Base-by-base conservation (phyloP, 78 protist genomes). In the Ministeria vibrans region DNA sequence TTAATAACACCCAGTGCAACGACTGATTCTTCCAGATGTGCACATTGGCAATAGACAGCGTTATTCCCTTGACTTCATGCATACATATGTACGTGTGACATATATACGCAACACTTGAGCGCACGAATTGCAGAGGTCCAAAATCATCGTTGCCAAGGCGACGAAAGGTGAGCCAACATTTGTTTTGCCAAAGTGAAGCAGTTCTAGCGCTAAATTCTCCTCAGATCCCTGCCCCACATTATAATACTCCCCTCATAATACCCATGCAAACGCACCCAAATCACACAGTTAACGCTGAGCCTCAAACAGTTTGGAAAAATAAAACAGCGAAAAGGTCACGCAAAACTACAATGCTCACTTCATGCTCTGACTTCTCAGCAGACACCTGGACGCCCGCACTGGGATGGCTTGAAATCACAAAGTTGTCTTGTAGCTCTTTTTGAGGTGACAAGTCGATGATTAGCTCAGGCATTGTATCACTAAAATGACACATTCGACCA, bases 311-410 rank as follows among this genome's bases (percentile, higher is more conserved):
- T 5, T 11, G 34, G 20, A 7, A 61, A 11, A 22, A 51, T 18
- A 51, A 15, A 7, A 61, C 9, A 61, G 34, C 34, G 5, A 28
- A 7, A 61, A 18, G 27, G 11, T 23, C 38, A 61, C n/a, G 20
- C 20, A n/a, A 13, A 15, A 18, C 38, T 27, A 6, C 5, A 18
- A 68, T 6, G 51, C 74, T 3, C 74, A 68, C 74, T 49, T 68
- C 85, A 27, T 87, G 90, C 64, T 81, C 86, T 1, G 86, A 80
- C 64, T 43, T 43, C 28, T 76, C 83, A 0, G 75, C 78, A 18
- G 53, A 43, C 43, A 62, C 36, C 42, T 86, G 86, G 18, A 86
- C 77, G n/a, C 59, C 82, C 2, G 32, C 30, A 34, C 49, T 41
- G 5, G 76, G 15, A 9, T 79, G 82, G 70, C 78, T 77, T 22